Conservation (phyloP, 106 monocot species). For the Dendrobium catenatum region DNA sequence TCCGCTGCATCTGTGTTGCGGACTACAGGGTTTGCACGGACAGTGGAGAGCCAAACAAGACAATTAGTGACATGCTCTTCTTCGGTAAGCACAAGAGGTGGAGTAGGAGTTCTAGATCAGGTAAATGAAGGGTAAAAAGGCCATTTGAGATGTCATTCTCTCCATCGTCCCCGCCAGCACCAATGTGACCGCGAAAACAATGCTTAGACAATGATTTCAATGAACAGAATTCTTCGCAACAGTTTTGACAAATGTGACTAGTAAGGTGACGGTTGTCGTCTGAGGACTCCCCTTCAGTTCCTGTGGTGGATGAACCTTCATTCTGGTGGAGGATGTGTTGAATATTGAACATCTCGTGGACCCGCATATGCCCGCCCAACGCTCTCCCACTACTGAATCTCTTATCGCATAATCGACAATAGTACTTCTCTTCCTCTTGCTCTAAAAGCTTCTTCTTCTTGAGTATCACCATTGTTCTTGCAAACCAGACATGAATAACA, state of each 20-base stretch:
- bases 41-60: conserved; percentile 61
- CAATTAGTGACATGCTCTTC: too few species aligned
- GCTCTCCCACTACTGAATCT: conserved; percentile 71
- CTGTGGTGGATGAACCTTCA: too few species aligned
- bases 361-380: conserved; percentile 80
- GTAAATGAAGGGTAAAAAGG: too few species aligned
- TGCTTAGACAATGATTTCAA: conserved; percentile 64
- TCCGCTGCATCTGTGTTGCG: conserved; percentile 18
- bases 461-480: conserved; percentile 32
- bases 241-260: conserved; percentile 21
- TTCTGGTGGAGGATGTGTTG: neutral
- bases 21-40: conserved; percentile 11
- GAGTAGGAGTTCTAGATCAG: too few species aligned
- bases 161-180: neutral
- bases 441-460: neutral
- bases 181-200: conserved; percentile 36
- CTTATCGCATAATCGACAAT: conserved; percentile 66
- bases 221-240: conserved; percentile 54
- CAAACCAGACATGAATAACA: too few species aligned
- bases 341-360: conserved; percentile 59
- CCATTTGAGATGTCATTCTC: neutral
- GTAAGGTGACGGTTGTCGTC: conserved; percentile 24
- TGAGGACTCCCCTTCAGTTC: neutral
- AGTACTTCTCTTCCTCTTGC: conserved; percentile 39
- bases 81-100: conserved; percentile 11